Evolutionary conservation across 1,139 yeast species (phyloP), one percentile per base, ranked within the genome.

Genomic region (Nakaseomyces kungkrabaensis): DNA sequence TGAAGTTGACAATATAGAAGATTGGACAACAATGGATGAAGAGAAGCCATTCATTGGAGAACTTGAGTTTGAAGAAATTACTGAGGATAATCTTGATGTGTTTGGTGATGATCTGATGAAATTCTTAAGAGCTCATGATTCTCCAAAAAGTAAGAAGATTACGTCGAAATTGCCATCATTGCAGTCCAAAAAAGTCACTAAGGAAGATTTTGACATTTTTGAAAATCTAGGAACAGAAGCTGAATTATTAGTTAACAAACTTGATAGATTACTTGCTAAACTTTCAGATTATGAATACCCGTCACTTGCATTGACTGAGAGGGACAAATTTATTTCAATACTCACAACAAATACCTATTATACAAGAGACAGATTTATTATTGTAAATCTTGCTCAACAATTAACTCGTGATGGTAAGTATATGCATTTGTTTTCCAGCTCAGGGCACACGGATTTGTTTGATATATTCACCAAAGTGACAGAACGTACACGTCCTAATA

Each of bases 31-130:
- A 13, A 25, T 37, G 17, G 42, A 49, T 17, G 47, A 46, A 9
- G 45, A 45, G 13, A 46, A 34, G 22, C 46, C 52, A 10, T 56
- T 54, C 38, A 62, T 66, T 36, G 68, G 68, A 5, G 65, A 61
- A 26, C 48, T 66, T 33, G 66, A 59, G 48, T 66, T 65, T 52
- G 68, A 64, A 50, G 61, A 64, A 41, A 50, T 61, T n/a, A 60
- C 61, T 5, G 62, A 62, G 34, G 59, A 65, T 45, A 63, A 63
- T 41, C 55, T 59, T 2, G 65, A 62, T 37, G 54, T 63, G 5
- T 66, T 64, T 50, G 66, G 66, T 10, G 54, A 61, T 34, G 68
- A 65, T 41, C 50, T 65, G 37, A 52, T 59, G 55, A 53, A 56
- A 37, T 54, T 49, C 27, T 52, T 62, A 11, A 43, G 43, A 24